Percentiles rank a stretch among this genome's conserved stretches.
phyloP scores from a whole-genome alignment of 805 yeast genomes.

The Priceomyces carsonii region DNA sequence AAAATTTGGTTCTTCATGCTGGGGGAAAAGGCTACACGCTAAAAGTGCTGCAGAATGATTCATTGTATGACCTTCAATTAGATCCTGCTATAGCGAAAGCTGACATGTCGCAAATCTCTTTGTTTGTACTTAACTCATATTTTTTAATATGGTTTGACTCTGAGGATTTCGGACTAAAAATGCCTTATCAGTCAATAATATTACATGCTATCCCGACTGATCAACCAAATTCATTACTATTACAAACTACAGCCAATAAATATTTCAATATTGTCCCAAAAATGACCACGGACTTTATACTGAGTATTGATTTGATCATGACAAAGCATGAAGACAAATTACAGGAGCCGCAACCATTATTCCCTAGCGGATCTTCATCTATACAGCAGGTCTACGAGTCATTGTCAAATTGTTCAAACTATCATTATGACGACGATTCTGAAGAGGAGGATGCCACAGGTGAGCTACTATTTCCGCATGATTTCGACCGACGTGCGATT shows the following conservation, averaged over 20 bases:
- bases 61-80: slow-evolving; percentile 12
- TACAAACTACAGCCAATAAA: slow-evolving; percentile 31
- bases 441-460: slow-evolving; percentile 19
- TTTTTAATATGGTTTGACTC: slow-evolving; percentile 30
- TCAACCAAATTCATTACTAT: slow-evolving; percentile 19
- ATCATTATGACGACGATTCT: slow-evolving; percentile 32
- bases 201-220: slow-evolving; percentile 32
- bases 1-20: slow-evolving; percentile 41
- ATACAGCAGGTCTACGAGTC: slow-evolving; percentile 28
- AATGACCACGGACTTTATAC: slow-evolving; percentile 16
- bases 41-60: slow-evolving; percentile 16
- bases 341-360: slow-evolving; percentile 8
- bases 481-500: slow-evolving; percentile 13
- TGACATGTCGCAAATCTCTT: slow-evolving; percentile 15
- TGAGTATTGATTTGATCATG: slow-evolving; percentile 10
- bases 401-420: slow-evolving; percentile 37
- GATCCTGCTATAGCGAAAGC: slow-evolving; percentile 9
- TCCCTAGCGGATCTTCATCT: slow-evolving; percentile 9
- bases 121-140: slow-evolving; percentile 37
- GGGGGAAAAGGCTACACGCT: slow-evolving; percentile 27
- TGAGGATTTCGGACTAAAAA: slow-evolving; percentile 26
- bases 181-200: slow-evolving; percentile 34
- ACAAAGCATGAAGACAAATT: slow-evolving; percentile 1
- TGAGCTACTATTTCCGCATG: background rate
- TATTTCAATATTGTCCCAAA: slow-evolving; percentile 11